Evolutionary conservation across 352 stramenopile genomes (phyloP), one percentile per base, ranked within the genome.

Genomic region (Globisporangium parvum): DNA sequence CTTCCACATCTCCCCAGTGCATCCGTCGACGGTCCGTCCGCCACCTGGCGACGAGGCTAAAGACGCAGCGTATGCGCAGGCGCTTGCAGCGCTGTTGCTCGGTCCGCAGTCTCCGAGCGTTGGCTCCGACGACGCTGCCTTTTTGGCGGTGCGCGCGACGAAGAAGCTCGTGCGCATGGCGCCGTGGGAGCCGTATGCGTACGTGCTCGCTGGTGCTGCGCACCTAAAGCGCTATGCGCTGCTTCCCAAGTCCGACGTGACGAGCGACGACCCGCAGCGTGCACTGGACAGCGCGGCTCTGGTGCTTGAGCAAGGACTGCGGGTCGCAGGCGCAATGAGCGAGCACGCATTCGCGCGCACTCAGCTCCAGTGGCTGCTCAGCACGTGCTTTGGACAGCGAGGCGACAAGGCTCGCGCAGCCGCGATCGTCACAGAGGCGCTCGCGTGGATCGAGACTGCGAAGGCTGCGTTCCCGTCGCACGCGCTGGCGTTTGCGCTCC

Each of bases 141-240:
- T 64, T 18, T 15, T 18, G 12, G 41, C 41, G 11, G 41, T 46
- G 17, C 41, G n/a, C 18, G 55, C 64, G 4, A 62, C 69, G 11
- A 66, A 82, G 60, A 88, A 85, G 55, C 67, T 89, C 24, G 63
- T 91, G 40, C 81, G 73, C 31, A 71, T 76, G 54, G 51, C 87
- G 39, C 77, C 81, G 23, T 83, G 73, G 75, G 78, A 85, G 10
- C 62, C 77, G 2, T 66, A 65, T 2, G 73, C 75, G 9, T 88
- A 89, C 55, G 58, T 76, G 26, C 31, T 88, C 11, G 73, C 75
- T 46, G 75, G 67, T 11, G 31, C 73, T 0, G 65, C 71, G 17
- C 57, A 85, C n/a, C 66, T 86, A 42, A 88, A 87, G 59, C 67
- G 47, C 11, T 49, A 71, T 33, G 52, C 55, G 21, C 12, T 63